Base-by-base conservation (phyloP, 164 flowering plant species). In the Litsea cubeba region DNA sequence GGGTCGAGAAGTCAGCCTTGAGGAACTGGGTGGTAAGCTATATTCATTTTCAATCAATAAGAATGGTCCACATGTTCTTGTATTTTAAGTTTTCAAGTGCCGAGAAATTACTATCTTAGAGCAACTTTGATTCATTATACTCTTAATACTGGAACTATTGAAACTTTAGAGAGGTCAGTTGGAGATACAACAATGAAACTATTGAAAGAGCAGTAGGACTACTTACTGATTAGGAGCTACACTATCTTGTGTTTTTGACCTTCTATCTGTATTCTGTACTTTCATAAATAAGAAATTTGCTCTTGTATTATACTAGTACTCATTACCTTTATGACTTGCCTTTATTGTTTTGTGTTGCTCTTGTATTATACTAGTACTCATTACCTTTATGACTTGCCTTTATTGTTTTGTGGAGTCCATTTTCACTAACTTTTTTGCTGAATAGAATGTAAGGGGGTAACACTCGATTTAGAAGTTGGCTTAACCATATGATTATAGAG, bases 11-110 rank as follows among this genome's bases (percentile, higher is more conserved):
- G 79, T 75, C 83, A 35, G 66, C 86, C 70, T 73, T 94, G 71
- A 85, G 79, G 77, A 88, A 87, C 51, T 94, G 98, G 98, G 87
- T 92, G 95, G 98, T 91, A 81, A 78, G 87, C 58, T 14, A 51
- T 51, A 74, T 67, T 60, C 62, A 65, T 64, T 46, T 69, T 14
- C 3, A 51, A 51, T 51, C 12, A 32, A 3, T 32, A 32, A 32
- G 4, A 32, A 12, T 51, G 4, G 49, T 15, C 40, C 62, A 60
- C 50, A 62, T 23, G 24, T 22, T n/a, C 11, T 22, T 62, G 17
- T 25, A 28, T 28, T 65, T 12, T 3, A 3, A 65, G 58, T 12
- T 65, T 26, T 65, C 68, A 14, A 65, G 5, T 25, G 68, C 35
- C 14, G 3, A 2, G n/a, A 65, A 32, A 32, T 5, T 65, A 25